phyloP scores from a whole-genome alignment of 306 rosid genomes.

The Prunus mume region DNA sequence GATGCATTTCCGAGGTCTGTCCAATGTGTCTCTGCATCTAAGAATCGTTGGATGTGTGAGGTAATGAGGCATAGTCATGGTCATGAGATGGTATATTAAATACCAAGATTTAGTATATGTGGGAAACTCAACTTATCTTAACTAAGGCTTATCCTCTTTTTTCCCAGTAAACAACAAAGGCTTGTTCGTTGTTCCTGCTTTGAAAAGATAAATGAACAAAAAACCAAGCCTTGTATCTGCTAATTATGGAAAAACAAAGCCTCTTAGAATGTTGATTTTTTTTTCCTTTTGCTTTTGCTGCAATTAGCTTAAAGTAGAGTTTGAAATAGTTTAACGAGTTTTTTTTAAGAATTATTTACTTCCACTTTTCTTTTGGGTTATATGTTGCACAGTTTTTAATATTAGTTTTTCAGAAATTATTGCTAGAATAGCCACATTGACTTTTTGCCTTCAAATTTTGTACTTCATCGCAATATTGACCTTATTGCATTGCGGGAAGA shows the following conservation, averaged over 20 bases:
- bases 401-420: background rate
- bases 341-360: background rate
- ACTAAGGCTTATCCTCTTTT: too few species aligned
- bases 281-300: background rate
- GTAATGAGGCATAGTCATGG: too few species aligned
- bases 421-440: background rate
- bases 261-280: background rate
- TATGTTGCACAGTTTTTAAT: background rate
- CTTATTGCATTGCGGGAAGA: constrained; percentile 68
- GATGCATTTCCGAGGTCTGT: background rate
- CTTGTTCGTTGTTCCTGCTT: too few species aligned
- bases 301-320: background rate
- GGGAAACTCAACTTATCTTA: too few species aligned
- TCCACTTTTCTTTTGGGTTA: background rate
- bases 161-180: too few species aligned
- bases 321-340: background rate
- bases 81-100: background rate
- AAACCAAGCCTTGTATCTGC: background rate
- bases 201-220: background rate
- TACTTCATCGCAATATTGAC: constrained; percentile 54
- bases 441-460: constrained; percentile 35
- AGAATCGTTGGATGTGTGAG: too few species aligned
- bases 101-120: too few species aligned
- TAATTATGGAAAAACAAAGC: background rate
- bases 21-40: background rate